Percentiles rank a stretch among this genome's conserved stretches.
These are phyloP conservation scores for Oxyria digyna DNA, from an alignment of 148 eudicot species.

Conservation along the genomic window DNA sequence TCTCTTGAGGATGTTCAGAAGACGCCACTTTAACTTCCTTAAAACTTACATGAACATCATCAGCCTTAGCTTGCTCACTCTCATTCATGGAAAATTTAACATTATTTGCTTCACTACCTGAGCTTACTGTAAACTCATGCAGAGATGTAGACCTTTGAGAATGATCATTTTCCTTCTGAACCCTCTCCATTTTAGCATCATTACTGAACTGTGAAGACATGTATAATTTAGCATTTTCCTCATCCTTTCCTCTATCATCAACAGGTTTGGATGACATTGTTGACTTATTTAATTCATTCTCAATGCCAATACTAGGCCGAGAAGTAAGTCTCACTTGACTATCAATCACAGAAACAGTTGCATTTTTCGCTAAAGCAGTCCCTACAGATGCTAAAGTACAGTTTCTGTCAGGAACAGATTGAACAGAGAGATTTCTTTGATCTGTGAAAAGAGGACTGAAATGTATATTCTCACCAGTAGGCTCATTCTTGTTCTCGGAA, in stretches of 20 bases:
- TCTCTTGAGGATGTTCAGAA: constrained; percentile 5
- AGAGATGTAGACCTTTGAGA: neutral
- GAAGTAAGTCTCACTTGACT: neutral
- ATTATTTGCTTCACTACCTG: neutral
- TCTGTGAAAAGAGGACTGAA: constrained; percentile 5
- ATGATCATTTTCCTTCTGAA: constrained; percentile 3
- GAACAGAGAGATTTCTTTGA: neutral
- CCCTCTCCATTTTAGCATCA: too few relatives aligned
- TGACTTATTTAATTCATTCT: neutral
- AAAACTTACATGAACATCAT: neutral
- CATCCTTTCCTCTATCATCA: neutral
- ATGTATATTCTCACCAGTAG: constrained; percentile 6
- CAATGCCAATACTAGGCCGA: neutral
- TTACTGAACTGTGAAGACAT: too few relatives aligned
- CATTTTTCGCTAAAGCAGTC: neutral
- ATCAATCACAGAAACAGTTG: neutral
- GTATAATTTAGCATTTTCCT: neutral
- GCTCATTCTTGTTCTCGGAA: constrained; percentile 5
- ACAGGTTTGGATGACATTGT: neutral
- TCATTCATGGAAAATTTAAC: neutral
- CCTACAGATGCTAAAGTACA: too few relatives aligned
- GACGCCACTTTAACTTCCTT: neutral
- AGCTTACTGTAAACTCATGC: neutral
- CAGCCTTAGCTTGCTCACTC: constrained; percentile 1
- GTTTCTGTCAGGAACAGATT: constrained; percentile 1